These are phyloP conservation scores for Solanum paucissectum DNA, from an alignment of 257 asterid genomes.

Conservation along the genomic window DNA sequence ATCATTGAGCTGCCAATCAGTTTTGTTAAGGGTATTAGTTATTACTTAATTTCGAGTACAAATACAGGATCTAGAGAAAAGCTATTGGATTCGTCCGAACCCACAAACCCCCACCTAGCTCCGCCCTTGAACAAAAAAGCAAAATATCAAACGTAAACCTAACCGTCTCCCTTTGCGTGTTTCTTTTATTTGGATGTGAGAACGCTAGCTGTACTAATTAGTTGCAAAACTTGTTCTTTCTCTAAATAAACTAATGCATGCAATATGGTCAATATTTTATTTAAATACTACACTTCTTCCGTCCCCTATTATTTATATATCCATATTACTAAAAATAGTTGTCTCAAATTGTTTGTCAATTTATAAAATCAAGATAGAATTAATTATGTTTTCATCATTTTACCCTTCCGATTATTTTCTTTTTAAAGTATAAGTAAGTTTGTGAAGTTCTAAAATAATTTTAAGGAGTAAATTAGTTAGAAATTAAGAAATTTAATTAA, in stretches of 20 bases:
- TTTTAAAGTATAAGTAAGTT: background rate
- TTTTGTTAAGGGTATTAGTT: too few species aligned
- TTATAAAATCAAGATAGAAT: too few species aligned
- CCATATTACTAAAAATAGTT: too few species aligned
- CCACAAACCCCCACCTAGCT: too few species aligned
- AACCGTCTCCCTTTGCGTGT: background rate
- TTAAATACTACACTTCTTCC: too few species aligned
- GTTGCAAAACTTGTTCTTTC: background rate
- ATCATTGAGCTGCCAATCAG: too few species aligned
- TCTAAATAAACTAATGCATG: background rate
- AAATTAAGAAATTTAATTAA: background rate
- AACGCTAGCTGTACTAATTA: background rate
- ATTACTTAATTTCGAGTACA: too few species aligned
- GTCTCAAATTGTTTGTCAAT: fast-evolving
- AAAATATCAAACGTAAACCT: background rate
- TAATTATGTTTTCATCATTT: background rate
- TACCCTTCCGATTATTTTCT: background rate
- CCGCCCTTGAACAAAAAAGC: background rate
- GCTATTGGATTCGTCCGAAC: too few species aligned
- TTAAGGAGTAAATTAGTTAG: too few species aligned
- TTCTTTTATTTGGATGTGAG: background rate
- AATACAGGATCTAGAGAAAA: too few species aligned
- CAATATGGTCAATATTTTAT: background rate
- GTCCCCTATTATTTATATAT: background rate
- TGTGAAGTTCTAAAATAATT: background rate